Percentiles rank a stretch among this genome's conserved stretches.
phyloP scores from a whole-genome alignment of 2,329 filamentous ascomycete genomes.

The Alternaria infectoria region DNA sequence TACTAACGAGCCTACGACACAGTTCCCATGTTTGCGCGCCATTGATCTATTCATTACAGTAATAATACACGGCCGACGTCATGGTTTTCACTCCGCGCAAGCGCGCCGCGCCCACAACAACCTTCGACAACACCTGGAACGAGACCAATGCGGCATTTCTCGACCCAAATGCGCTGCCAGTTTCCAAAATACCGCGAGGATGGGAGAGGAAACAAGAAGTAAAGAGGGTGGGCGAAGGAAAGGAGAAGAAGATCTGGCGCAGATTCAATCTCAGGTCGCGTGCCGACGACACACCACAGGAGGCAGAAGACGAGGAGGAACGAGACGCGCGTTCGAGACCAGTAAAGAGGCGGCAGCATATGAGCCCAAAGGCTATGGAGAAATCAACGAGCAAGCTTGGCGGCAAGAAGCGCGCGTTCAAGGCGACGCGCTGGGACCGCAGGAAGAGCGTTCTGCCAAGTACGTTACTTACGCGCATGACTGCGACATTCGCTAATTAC shows the following conservation, averaged over 20 bases:
- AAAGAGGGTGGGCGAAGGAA: constrained; percentile 45
- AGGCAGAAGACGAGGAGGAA: constrained; percentile 27
- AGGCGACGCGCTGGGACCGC: constrained; percentile 46
- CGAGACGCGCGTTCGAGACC: constrained; percentile 48
- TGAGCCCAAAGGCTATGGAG: constrained; percentile 42
- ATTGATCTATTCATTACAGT: not conserved
- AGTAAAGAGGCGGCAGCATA: constrained; percentile 54
- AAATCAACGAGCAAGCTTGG: constrained; percentile 25
- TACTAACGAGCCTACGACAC: constrained; percentile 8
- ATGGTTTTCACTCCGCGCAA: constrained; percentile 44
- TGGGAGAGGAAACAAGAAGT: constrained; percentile 58
- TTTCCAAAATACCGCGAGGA: constrained; percentile 53
- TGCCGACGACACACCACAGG: constrained; percentile 17
- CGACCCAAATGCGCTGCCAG: constrained; percentile 49
- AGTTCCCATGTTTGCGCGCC: constrained; percentile 10
- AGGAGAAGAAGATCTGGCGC: constrained; percentile 57
- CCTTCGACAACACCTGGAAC: constrained; percentile 50
- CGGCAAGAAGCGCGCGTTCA: constrained; percentile 40
- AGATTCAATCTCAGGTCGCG: constrained; percentile 46
- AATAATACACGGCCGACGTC: constrained; percentile 6
- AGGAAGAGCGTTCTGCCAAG: constrained; percentile 45
- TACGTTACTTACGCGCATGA: constrained; percentile 14
- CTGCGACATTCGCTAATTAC: constrained; percentile 13
- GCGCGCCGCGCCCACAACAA: constrained; percentile 24
- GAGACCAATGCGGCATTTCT: constrained; percentile 51